These are phyloP conservation scores for Clohesyomyces aquaticus DNA, from an alignment of 495 filamentous ascomycete genomes.

Conservation along the genomic window DNA sequence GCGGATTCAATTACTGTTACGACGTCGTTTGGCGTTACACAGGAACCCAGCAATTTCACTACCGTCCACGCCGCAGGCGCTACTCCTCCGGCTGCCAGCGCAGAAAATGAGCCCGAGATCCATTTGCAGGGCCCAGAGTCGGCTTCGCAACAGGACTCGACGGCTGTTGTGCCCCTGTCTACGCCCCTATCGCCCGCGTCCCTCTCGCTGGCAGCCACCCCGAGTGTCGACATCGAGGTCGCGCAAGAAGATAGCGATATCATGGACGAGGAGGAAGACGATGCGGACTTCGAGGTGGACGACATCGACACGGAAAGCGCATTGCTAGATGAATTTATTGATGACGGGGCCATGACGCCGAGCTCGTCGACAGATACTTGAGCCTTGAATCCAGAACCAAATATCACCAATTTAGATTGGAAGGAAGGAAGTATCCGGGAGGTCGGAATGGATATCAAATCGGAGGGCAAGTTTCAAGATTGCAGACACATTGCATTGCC, in stretches of 20 bases:
- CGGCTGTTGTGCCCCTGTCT: not conserved
- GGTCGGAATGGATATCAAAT: no score
- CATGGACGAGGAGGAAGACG: slow-evolving; percentile 25
- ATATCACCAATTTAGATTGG: no score
- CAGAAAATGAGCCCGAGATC: not conserved
- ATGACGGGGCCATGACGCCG: slow-evolving; percentile 20
- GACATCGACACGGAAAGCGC: slow-evolving; percentile 28
- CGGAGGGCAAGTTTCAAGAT: no score
- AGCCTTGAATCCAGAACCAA: no score
- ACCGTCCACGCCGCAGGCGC: slow-evolving; percentile 6
- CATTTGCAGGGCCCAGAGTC: not conserved
- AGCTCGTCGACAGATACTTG: slow-evolving; percentile 1
- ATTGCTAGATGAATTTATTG: slow-evolving; percentile 31
- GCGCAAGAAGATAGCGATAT: slow-evolving; percentile 10
- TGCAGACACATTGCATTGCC: no score
- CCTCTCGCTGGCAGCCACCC: no score
- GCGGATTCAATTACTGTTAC: slow-evolving; percentile 35
- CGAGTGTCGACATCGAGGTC: not conserved
- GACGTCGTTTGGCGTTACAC: slow-evolving; percentile 30
- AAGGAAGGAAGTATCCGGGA: no score
- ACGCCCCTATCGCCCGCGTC: not conserved
- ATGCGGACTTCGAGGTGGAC: slow-evolving; percentile 21
- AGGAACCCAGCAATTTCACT: slow-evolving; percentile 29
- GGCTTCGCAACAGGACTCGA: no score
- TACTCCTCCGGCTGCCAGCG: not conserved